Base-by-base conservation (phyloP, 2,329 filamentous ascomycete genomes). In the Sporothrix brunneoviolacea region DNA sequence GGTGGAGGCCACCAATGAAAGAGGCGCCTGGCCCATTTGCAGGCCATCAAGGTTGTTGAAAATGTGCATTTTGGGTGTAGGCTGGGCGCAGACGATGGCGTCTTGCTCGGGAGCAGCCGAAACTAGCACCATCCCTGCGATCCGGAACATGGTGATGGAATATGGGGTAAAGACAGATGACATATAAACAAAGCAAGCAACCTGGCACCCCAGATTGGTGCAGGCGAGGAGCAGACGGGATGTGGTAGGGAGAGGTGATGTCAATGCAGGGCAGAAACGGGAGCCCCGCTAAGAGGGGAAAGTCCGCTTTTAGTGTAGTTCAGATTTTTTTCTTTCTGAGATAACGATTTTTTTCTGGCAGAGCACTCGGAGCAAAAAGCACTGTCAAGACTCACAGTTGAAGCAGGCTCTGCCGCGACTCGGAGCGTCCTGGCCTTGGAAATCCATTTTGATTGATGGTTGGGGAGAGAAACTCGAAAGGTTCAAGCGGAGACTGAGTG, bases 311-410 rank as follows among this genome's bases (percentile, higher is more conserved):
- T 43, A 45, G 50, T 44, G 54, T 52, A 54, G 51, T 45, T 42
- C 36, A 13, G 24, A 30, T 37, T 50, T 53, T 55, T 54, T 51
- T 44, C 41, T 33, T 28, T 21, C 43, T 16, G 16, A 42, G 49
- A 43, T 42, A 46, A 28, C 37, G 22, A 28, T 36, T 40, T 39
- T 48, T 40, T 40, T 32, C 24, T 22, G 43, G n/a, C 40, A 32
- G 13, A 28, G 33, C 27, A 33, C 35, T 27, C 40, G 39, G 9
- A 27, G 32, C 35, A 44, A 49, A 35, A 41, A 18, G 41, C 12
- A 21, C 12, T 38, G 35, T 35, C 24, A 37, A 18, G 24, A 59
- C 58, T 60, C 49, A 60, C 58, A 60, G 51, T 49, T 57, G 56
- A 58, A 59, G 57, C 58, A 60, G 28, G 55, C 55, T 50, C 56